These are phyloP conservation scores for Lophiotrema nucula DNA, from an alignment of 495 filamentous ascomycete species.

Conservation along the genomic window DNA sequence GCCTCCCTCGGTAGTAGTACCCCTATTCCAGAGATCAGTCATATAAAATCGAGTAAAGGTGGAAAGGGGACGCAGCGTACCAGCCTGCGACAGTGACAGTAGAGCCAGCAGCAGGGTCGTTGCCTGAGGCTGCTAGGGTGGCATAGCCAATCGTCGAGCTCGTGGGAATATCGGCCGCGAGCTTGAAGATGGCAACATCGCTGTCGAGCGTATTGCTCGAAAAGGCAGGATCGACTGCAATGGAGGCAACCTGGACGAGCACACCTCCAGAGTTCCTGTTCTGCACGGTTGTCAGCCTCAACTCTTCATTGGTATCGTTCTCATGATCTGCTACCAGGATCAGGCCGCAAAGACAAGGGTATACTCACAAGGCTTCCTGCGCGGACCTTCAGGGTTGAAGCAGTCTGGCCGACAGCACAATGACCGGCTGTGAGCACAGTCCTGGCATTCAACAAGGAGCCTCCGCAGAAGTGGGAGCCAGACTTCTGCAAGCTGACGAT, in stretches of 20 bases:
- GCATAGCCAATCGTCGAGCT: slow-evolving; percentile 15
- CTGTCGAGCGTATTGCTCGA: slow-evolving; percentile 1
- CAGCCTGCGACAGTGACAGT: slow-evolving; percentile 6
- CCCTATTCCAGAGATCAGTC: slow-evolving; percentile 1
- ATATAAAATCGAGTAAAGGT: too few relatives aligned
- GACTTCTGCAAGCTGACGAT: slow-evolving; percentile 4
- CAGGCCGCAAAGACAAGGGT: too few relatives aligned
- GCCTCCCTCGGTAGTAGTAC: not conserved
- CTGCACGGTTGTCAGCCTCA: not conserved
- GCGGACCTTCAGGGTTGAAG: not conserved
- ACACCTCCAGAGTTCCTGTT: slow-evolving; percentile 1
- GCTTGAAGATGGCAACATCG: slow-evolving; percentile 9
- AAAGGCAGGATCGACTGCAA: slow-evolving; percentile 4
- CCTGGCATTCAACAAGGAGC: slow-evolving; percentile 4
- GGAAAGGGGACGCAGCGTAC: not conserved
- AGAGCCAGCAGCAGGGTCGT: slow-evolving; percentile 10
- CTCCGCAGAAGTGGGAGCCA: slow-evolving; percentile 12
- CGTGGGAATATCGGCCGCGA: slow-evolving; percentile 6
- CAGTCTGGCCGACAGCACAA: slow-evolving; percentile 1
- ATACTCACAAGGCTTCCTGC: slow-evolving; percentile 8
- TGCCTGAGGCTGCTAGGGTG: not conserved
- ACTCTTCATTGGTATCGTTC: too few relatives aligned
- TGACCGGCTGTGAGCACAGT: slow-evolving; percentile 10
- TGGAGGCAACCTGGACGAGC: not conserved
- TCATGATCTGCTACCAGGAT: too few relatives aligned